Evolutionary conservation across 192 early-diverging fungal genomes (phyloP).

Genomic region (Linnemannia schmuckeri): DNA sequence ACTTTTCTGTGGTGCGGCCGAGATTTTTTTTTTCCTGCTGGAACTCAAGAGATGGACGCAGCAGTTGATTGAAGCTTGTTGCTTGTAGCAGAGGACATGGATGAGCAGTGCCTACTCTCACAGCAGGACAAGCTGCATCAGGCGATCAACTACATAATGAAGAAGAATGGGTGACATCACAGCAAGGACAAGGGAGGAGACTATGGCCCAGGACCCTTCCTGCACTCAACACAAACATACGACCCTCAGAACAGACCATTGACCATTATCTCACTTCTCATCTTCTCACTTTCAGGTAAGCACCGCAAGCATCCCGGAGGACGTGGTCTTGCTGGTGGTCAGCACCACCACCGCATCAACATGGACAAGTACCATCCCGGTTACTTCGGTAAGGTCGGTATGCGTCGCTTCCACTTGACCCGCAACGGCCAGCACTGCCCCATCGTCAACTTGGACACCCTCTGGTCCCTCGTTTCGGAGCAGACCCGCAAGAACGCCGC

Average conservation of each 20-base stretch:
- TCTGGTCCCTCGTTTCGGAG: slow-evolving; percentile 92
- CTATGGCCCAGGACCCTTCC: background rate
- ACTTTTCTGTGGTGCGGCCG: background rate
- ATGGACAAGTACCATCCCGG: slow-evolving; percentile 99
- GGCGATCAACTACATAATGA: background rate
- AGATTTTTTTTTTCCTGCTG: background rate
- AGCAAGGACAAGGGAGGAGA: background rate
- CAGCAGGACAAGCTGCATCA: background rate
- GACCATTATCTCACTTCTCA: background rate
- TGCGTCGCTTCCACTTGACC: slow-evolving; percentile 99
- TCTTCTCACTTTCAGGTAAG: slow-evolving; percentile 72
- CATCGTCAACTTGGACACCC: slow-evolving; percentile 93
- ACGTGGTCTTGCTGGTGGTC: slow-evolving; percentile 99
- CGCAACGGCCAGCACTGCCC: slow-evolving; percentile 88
- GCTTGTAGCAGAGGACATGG: background rate
- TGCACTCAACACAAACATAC: background rate
- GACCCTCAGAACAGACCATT: background rate
- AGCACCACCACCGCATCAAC: slow-evolving; percentile 99
- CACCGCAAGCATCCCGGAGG: slow-evolving; percentile 99
- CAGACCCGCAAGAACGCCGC: slow-evolving; percentile 86
- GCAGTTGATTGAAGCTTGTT: no score
- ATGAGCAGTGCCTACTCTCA: background rate
- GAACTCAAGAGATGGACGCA: no score
- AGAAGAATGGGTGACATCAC: background rate
- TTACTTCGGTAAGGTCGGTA: slow-evolving; percentile 99